phyloP scores from a whole-genome alignment of 371 early-diverging fungal genomes.

The Lichtheimia corymbifera region DNA sequence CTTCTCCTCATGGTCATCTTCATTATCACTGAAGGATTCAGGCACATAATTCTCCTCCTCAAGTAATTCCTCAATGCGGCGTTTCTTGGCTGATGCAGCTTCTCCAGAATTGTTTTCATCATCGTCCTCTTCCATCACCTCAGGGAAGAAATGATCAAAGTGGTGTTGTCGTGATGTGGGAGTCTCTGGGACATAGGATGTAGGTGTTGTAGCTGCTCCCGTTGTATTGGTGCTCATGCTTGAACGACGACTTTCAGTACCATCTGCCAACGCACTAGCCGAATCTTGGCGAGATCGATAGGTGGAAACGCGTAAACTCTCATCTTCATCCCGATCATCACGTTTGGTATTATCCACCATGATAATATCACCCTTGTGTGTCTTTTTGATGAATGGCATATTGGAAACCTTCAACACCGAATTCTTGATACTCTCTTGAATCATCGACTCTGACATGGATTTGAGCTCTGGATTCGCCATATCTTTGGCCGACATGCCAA shows the following conservation, averaged over 20 bases:
- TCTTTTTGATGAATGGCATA: slow-evolving; percentile 67
- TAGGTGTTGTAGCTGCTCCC: slow-evolving; percentile 6
- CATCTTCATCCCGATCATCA: not conserved
- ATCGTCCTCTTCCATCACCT: too few relatives aligned
- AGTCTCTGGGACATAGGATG: too few relatives aligned
- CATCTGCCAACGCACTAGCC: slow-evolving; percentile 2
- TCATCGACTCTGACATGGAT: slow-evolving; percentile 60
- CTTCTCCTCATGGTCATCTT: too few relatives aligned
- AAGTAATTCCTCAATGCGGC: too few relatives aligned
- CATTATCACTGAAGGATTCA: too few relatives aligned
- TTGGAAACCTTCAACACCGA: slow-evolving; percentile 59
- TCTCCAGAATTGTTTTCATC: too few relatives aligned
- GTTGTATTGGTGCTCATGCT: slow-evolving; percentile 16
- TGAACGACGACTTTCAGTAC: slow-evolving; percentile 21
- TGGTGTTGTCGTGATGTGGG: too few relatives aligned
- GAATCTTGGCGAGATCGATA: too few relatives aligned
- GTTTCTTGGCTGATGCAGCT: too few relatives aligned
- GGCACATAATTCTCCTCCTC: too few relatives aligned
- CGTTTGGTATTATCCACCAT: slow-evolving; percentile 26
- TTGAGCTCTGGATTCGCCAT: slow-evolving; percentile 76
- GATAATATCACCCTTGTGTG: slow-evolving; percentile 74
- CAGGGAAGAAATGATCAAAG: too few relatives aligned
- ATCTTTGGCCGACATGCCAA: slow-evolving; percentile 73
- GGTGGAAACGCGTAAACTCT: not conserved
- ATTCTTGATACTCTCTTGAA: slow-evolving; percentile 63